Evolutionary conservation across 1,139 yeast genomes (phyloP).

Genomic region (Lodderomyces orthopsilosis): DNA sequence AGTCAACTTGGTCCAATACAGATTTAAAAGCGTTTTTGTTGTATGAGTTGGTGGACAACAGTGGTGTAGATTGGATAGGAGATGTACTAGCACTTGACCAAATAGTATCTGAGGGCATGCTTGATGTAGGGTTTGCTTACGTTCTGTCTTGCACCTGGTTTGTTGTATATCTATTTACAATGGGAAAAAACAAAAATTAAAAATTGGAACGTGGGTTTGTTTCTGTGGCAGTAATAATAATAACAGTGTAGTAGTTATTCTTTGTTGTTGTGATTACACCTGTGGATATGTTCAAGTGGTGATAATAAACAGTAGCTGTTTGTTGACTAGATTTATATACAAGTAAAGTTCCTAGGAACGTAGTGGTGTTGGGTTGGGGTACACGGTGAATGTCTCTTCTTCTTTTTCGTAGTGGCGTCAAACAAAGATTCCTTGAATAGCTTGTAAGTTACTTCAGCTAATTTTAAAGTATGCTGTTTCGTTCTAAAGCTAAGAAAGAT

Average conservation of each 20-base stretch:
- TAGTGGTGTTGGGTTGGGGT: neutral
- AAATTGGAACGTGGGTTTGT: too few relatives aligned
- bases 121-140: neutral
- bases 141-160: too few relatives aligned
- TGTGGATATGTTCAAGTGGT: neutral
- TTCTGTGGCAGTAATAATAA: too few relatives aligned
- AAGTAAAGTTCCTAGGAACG: neutral
- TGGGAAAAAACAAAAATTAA: neutral
- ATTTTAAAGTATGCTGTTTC: too few relatives aligned
- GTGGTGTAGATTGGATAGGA: conserved; percentile 24
- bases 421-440: too few relatives aligned
- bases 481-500: too few relatives aligned
- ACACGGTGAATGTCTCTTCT: neutral
- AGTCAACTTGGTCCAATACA: conserved; percentile 40
- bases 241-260: conserved; percentile 1
- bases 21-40: conserved; percentile 21
- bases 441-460: too few relatives aligned
- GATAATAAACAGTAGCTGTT: neutral
- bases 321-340: neutral
- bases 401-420: neutral
- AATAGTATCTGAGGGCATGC: conserved; percentile 31
- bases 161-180: neutral
- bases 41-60: conserved; percentile 6
- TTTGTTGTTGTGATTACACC: neutral
- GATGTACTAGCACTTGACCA: conserved; percentile 33